Base-by-base conservation (phyloP, 352 stramenopile species). In the Phytophthora tentaculata region DNA sequence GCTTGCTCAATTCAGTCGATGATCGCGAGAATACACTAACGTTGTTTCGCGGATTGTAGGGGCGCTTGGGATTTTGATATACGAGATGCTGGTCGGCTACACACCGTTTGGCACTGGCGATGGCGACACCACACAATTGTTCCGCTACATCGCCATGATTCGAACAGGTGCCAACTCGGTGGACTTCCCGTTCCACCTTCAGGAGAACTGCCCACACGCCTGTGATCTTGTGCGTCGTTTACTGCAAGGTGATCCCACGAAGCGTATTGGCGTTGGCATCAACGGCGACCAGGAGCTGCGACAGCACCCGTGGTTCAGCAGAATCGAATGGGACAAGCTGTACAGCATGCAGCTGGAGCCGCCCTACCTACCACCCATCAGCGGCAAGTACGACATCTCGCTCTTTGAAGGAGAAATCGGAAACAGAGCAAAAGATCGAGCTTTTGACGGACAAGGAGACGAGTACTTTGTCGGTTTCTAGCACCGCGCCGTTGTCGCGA, bases 141-240 rank as follows among this genome's bases (percentile, higher is more conserved):
- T 98, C 77, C 97, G 98, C 68, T 98, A 98, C 74, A 98, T 98
- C 83, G 97, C 83, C 61, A 95, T 83, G 97, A 97, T 92, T 78
- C 94, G 71, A 67, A 97, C 67, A 44, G 91, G 71, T 58, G 92
- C 72, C 62, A 97, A 88, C 77, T 77, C 77, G 9, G 83, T 91
- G 20, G 79, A 94, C 58, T 92, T 91, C 35, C 81, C 85, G 0
- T 87, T 86, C 57, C 83, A 93, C 39, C 58, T 89, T 51, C 71
- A 84, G 12, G 80, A 88, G 45, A 89, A 92, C 55, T 90, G 80
- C 22, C 79, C 85, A 26, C 63, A 86, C 49, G 80, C 81, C 17
- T 91, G 85, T 28, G 90, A 98, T 67, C 79, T 98, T n/a, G 88
- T 98, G 6, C 89, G 91, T 26, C 82, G 89, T 20, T 79, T 99